Evolutionary conservation across 148 eudicot genomes (phyloP).

Genomic region (Chenopodium album): DNA sequence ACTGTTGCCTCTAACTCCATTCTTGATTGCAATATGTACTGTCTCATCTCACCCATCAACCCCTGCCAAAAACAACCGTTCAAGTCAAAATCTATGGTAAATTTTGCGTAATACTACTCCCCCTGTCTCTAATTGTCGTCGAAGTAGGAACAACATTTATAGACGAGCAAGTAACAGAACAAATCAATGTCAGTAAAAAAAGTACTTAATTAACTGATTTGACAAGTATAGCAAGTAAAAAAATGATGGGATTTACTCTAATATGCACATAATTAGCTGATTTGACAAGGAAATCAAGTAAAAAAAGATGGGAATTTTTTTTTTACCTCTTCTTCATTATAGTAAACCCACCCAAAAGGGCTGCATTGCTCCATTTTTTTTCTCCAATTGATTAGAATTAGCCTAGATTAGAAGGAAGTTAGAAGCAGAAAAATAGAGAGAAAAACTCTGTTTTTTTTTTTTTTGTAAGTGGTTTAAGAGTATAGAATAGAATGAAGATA

Average conservation of each 20-base stretch:
- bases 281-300: background rate
- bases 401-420: background rate
- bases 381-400: background rate
- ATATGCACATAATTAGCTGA: background rate
- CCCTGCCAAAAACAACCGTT: slow-evolving; percentile 32
- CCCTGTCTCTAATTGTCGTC: no score
- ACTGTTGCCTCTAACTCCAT: slow-evolving; percentile 71
- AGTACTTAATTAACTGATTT: background rate
- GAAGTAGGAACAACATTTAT: no score
- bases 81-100: background rate
- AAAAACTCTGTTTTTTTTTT: background rate
- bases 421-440: background rate
- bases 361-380: slow-evolving; percentile 54
- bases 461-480: slow-evolving; percentile 2
- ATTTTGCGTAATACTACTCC: background rate
- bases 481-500: slow-evolving; percentile 24
- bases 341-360: slow-evolving; percentile 43
- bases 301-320: background rate
- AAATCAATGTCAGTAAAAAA: background rate
- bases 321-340: slow-evolving; percentile 46
- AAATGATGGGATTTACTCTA: background rate
- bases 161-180: background rate
- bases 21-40: slow-evolving; percentile 59
- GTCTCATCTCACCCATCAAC: slow-evolving; percentile 58
- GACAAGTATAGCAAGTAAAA: background rate